Conservation (phyloP, 371 early-diverging fungal species). For the Syncephalis fuscata region DNA sequence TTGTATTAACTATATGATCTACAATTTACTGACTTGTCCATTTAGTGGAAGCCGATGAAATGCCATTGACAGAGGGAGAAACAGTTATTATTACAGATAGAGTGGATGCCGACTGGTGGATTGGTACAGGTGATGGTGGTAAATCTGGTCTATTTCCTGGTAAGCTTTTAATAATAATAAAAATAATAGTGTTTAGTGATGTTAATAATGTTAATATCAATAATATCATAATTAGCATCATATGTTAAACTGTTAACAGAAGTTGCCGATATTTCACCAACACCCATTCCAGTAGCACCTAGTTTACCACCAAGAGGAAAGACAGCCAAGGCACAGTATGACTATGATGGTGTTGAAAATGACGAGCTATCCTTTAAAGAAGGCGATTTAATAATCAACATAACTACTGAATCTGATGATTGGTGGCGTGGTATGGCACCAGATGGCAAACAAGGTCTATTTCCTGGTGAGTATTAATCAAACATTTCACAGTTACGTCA, state of each 20-base stretch:
- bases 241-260: no score
- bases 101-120: slow-evolving; percentile 84
- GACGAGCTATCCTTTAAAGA: slow-evolving; percentile 74
- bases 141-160: slow-evolving; percentile 76
- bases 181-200: no score
- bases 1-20: background rate
- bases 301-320: no score
- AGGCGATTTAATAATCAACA: slow-evolving; percentile 53
- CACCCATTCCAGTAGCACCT: no score
- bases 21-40: background rate
- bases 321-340: slow-evolving; percentile 49
- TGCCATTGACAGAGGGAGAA: slow-evolving; percentile 70
- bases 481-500: background rate
- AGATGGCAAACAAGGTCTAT: slow-evolving; percentile 47
- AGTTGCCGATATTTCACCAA: no score
- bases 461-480: slow-evolving; percentile 39
- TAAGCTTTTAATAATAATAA: slow-evolving; percentile 15
- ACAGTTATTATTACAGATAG: slow-evolving; percentile 44
- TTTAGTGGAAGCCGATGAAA: slow-evolving; percentile 65
- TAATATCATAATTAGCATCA: no score
- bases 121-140: slow-evolving; percentile 57
- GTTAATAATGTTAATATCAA: no score
- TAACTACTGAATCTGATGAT: slow-evolving; percentile 68
- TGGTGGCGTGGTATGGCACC: slow-evolving; percentile 75
- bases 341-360: slow-evolving; percentile 71